Conservation (phyloP, 768 basidiomycete species). For the Lanmaoa rubissima region DNA sequence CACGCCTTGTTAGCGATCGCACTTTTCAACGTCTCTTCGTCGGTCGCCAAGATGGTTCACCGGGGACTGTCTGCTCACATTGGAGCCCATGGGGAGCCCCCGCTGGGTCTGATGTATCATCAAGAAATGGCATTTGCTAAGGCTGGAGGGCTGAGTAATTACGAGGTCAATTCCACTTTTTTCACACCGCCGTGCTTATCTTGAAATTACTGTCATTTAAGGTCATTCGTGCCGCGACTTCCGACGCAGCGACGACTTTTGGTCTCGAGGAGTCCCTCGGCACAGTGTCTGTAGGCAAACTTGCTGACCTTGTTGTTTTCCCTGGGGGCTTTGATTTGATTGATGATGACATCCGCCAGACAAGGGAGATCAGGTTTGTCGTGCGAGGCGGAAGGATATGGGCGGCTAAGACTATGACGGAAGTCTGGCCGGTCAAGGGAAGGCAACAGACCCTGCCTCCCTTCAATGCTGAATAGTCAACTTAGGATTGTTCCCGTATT, state of each 20-base stretch:
- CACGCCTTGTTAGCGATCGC: constrained; percentile 46
- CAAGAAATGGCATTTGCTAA: constrained; percentile 67
- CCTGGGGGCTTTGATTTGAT: constrained; percentile 59
- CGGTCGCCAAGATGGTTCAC: constrained; percentile 66
- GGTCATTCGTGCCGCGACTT: constrained; percentile 69
- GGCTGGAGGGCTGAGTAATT: constrained; percentile 64
- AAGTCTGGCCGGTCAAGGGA: constrained; percentile 69
- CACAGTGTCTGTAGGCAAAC: constrained; percentile 60
- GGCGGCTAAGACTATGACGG: constrained; percentile 64
- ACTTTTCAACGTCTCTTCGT: constrained; percentile 66
- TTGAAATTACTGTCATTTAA: constrained; percentile 22
- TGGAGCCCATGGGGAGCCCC: constrained; percentile 74
- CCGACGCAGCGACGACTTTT: constrained; percentile 60
- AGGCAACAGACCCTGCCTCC: constrained; percentile 54
- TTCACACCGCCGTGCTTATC: neutral
- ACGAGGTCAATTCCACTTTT: constrained; percentile 47
- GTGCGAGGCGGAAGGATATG: constrained; percentile 68
- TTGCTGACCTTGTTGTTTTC: constrained; percentile 71
- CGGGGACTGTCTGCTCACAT: constrained; percentile 62
- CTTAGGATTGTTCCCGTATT: neutral
- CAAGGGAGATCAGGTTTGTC: constrained; percentile 54
- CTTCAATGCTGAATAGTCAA: constrained; percentile 46
- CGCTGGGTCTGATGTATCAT: constrained; percentile 74
- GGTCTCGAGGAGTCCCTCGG: constrained; percentile 63
- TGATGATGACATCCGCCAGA: constrained; percentile 47